phyloP scores from a whole-genome alignment of 495 filamentous ascomycete species.

The Parachaetomium inaequale region DNA sequence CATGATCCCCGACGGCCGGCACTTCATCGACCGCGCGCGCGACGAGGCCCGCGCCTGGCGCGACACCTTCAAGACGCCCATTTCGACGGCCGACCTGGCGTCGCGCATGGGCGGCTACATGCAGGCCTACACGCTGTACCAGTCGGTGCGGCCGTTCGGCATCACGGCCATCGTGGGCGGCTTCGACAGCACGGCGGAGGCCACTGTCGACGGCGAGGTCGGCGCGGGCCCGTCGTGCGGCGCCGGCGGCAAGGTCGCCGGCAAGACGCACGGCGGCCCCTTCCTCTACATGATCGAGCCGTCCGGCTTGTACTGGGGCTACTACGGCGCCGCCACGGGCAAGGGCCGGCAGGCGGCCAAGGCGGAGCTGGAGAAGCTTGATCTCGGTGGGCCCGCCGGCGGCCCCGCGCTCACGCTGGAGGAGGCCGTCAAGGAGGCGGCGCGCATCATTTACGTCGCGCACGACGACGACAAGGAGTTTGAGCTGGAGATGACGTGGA shows the following conservation, averaged over 20 bases:
- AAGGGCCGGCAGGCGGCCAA: conserved; percentile 96
- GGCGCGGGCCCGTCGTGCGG: conserved; percentile 72
- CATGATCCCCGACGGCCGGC: conserved; percentile 88
- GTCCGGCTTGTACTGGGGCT: conserved; percentile 95
- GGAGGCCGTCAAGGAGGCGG: conserved; percentile 93
- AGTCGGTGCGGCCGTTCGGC: conserved; percentile 91
- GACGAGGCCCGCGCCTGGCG: conserved; percentile 91
- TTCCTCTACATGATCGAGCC: conserved; percentile 98
- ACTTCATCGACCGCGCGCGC: conserved; percentile 90
- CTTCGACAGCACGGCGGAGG: conserved; percentile 79
- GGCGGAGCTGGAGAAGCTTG: conserved; percentile 94
- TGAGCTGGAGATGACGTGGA: conserved; percentile 98
- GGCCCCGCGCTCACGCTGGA: conserved; percentile 59
- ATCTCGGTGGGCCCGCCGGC: conserved; percentile 64
- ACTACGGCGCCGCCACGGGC: conserved; percentile 95
- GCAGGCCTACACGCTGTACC: conserved; percentile 96
- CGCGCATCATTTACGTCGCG: conserved; percentile 91
- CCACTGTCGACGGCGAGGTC: conserved; percentile 81
- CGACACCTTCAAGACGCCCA: conserved; percentile 83
- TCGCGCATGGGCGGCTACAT: conserved; percentile 91
- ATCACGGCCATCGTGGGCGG: conserved; percentile 92
- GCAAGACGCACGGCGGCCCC: conserved; percentile 77
- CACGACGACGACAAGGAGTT: conserved; percentile 99
- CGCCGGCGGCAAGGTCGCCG: conserved; percentile 72
- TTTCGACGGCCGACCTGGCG: conserved; percentile 79